Evolutionary conservation across 2,329 filamentous ascomycete genomes (phyloP).

Genomic region (Basipetospora chlamydospora): DNA sequence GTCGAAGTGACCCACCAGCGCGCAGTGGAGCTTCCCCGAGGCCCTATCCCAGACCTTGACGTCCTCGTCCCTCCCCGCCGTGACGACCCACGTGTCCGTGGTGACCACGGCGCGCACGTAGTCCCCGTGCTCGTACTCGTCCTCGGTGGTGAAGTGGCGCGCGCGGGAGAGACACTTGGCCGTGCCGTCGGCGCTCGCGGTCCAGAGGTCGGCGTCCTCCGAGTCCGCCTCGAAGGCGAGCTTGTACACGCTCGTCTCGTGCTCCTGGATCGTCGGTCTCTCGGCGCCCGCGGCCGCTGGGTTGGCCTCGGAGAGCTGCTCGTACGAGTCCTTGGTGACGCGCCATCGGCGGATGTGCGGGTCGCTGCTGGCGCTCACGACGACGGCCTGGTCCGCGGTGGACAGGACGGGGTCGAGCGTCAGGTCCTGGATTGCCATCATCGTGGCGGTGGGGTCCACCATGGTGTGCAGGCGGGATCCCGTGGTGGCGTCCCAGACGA

Average conservation of each 20-base stretch:
- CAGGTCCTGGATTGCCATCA: slow-evolving; percentile 71
- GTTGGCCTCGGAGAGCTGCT: slow-evolving; percentile 37
- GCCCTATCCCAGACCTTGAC: slow-evolving; percentile 75
- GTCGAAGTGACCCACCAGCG: slow-evolving; percentile 75
- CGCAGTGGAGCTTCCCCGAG: slow-evolving; percentile 58
- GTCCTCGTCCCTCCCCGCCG: slow-evolving; percentile 82
- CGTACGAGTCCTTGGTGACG: slow-evolving; percentile 35
- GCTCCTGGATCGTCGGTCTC: slow-evolving; percentile 50
- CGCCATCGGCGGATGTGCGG: slow-evolving; percentile 68
- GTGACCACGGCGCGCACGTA: slow-evolving; percentile 76
- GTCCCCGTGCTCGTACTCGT: slow-evolving; percentile 66
- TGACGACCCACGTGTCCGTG: slow-evolving; percentile 64
- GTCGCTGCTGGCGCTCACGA: slow-evolving; percentile 73
- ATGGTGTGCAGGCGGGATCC: slow-evolving; percentile 59
- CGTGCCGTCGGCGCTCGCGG: slow-evolving; percentile 80
- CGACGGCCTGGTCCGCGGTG: slow-evolving; percentile 30
- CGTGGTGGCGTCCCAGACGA: slow-evolving; percentile 66
- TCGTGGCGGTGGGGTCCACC: slow-evolving; percentile 54
- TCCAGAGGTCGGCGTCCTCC: slow-evolving; percentile 69
- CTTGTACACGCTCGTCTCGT: slow-evolving; percentile 83
- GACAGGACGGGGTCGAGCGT: slow-evolving; percentile 55
- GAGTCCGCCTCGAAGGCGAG: slow-evolving; percentile 52
- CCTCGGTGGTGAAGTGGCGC: slow-evolving; percentile 55
- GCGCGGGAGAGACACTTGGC: slow-evolving; percentile 63
- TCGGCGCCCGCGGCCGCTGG: slow-evolving; percentile 24